phyloP scores from a whole-genome alignment of 1,284 basidiomycete species.

The Fomitopsis schrenkii region DNA sequence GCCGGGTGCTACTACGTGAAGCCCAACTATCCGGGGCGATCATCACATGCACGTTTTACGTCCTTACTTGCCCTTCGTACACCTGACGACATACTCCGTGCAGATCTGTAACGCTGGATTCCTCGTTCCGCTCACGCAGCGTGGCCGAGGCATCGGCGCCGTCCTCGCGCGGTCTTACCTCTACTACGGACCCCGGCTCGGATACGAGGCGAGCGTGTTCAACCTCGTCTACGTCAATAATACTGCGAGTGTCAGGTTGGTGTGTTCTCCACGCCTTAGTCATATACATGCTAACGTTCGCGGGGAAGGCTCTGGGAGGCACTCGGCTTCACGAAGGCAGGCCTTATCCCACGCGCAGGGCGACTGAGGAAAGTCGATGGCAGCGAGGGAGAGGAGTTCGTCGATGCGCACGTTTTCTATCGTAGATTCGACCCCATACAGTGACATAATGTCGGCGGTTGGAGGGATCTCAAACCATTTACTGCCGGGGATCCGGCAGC shows the following conservation, averaged over 20 bases:
- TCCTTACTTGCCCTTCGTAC: background rate
- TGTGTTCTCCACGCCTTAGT: background rate
- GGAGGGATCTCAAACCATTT: no score
- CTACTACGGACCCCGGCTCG: constrained; percentile 74
- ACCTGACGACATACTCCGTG: background rate
- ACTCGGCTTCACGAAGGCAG: constrained; percentile 80
- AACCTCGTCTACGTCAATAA: constrained; percentile 92
- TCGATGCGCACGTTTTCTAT: constrained; percentile 86
- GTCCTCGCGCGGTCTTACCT: constrained; percentile 80
- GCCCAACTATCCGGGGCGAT: constrained; percentile 91
- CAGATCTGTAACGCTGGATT: constrained; percentile 91
- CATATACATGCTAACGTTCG: background rate
- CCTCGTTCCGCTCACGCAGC: constrained; percentile 67
- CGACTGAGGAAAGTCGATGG: constrained; percentile 64
- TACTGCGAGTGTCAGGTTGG: constrained; percentile 61
- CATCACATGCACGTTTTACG: constrained; percentile 72
- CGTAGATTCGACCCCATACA: constrained; percentile 58
- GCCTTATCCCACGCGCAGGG: constrained; percentile 84
- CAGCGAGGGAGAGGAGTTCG: constrained; percentile 70
- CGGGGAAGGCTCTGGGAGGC: constrained; percentile 76
- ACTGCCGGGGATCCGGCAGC: no score
- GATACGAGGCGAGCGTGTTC: constrained; percentile 89
- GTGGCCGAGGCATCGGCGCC: constrained; percentile 70
- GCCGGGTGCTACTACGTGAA: constrained; percentile 88
- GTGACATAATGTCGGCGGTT: background rate